Conservation (phyloP, 176 grass and related monocot genomes). For the Leersia perrieri region DNA sequence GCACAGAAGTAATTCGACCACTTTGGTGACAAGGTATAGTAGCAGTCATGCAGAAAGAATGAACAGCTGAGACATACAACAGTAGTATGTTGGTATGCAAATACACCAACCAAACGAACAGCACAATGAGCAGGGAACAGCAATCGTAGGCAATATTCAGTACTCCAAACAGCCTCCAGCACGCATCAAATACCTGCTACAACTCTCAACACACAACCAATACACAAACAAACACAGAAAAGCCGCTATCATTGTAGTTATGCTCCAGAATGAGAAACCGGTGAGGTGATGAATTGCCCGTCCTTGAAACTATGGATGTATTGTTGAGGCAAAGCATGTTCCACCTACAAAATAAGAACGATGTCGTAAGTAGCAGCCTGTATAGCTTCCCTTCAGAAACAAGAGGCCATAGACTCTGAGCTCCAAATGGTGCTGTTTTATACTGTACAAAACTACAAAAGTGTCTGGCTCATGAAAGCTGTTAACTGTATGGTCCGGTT, state of each 20-base stretch:
- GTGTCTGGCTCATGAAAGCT: background rate
- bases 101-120: conserved; percentile 23
- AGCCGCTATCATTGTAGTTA: conserved; percentile 21
- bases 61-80: conserved; percentile 12
- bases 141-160: background rate
- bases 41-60: conserved; percentile 32
- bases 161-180: background rate
- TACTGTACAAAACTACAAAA: no score
- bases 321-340: conserved; percentile 86
- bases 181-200: conserved; percentile 13
- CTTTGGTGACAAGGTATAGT: background rate
- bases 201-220: conserved; percentile 26
- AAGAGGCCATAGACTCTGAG: background rate
- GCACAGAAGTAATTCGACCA: no score
- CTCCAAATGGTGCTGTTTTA: background rate
- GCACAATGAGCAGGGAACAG: conserved; percentile 12
- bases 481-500: background rate
- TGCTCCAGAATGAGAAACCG: conserved; percentile 84
- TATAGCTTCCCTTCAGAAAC: background rate
- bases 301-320: conserved; percentile 77
- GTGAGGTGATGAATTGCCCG: conserved; percentile 67
- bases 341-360: conserved; percentile 52
- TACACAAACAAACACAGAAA: conserved; percentile 20
- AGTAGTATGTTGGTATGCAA: conserved; percentile 15
- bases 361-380: background rate